Evolutionary conservation across 78 protist species (phyloP).

Genomic region (Dictyostelium firmibasis): DNA sequence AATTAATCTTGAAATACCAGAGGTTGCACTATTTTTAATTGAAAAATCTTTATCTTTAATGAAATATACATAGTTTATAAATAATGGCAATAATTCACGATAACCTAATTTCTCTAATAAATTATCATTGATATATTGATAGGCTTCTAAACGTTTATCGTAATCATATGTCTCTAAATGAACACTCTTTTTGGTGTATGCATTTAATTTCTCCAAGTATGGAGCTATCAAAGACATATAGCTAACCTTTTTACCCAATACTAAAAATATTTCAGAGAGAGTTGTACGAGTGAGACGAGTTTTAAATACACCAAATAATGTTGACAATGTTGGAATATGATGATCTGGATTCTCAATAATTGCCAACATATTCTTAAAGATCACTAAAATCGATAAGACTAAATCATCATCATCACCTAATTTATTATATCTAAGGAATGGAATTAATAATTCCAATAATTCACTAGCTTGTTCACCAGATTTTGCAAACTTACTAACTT

Average conservation of each 20-base stretch:
- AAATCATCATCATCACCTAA: conserved; percentile 14
- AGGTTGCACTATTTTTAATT: neutral
- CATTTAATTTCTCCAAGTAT: conserved; percentile 11
- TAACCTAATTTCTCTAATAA: neutral
- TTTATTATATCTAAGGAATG: conserved; percentile 34
- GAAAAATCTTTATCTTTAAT: conserved; percentile 41
- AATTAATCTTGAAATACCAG: conserved; percentile 32
- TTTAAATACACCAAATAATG: conserved; percentile 29
- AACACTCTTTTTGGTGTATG: neutral
- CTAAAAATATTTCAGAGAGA: neutral
- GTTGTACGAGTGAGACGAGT: conserved; percentile 22
- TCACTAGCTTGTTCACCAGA: conserved; percentile 18
- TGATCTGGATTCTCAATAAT: conserved; percentile 11
- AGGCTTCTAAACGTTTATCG: conserved; percentile 28
- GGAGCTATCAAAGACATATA: conserved; percentile 12
- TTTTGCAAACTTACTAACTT: conserved; percentile 17
- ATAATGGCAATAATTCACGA: neutral
- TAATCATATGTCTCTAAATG: conserved; percentile 59
- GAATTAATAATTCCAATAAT: conserved; percentile 40
- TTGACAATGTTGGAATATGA: conserved; percentile 27
- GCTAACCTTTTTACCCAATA: conserved; percentile 21
- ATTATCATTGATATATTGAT: neutral
- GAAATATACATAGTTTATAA: conserved; percentile 11
- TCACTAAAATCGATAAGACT: conserved; percentile 13
- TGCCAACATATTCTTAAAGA: conserved; percentile 31